Conservation (phyloP, 2,329 filamentous ascomycete species). For the Curvularia hawaiiensis region DNA sequence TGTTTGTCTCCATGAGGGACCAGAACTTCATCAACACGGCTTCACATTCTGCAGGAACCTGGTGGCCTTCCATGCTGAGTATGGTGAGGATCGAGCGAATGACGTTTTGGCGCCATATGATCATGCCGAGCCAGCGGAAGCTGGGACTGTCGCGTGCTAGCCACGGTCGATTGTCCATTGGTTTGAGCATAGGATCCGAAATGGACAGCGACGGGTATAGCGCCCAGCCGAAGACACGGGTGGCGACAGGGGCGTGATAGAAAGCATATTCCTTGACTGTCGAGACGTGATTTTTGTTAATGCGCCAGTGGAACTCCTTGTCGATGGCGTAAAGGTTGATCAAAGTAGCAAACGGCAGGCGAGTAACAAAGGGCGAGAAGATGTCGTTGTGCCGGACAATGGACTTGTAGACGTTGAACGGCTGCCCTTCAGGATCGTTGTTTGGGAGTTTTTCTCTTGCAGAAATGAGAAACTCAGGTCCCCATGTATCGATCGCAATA, state of each 20-base stretch:
- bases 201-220: slow-evolving; percentile 64
- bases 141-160: slow-evolving; percentile 59
- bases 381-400: slow-evolving; percentile 44
- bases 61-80: slow-evolving; percentile 64
- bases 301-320: slow-evolving; percentile 47
- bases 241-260: slow-evolving; percentile 60
- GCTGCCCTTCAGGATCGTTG: background rate
- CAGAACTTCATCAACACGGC: slow-evolving; percentile 66
- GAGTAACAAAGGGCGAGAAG: slow-evolving; percentile 42
- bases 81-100: slow-evolving; percentile 62
- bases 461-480: slow-evolving; percentile 11
- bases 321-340: slow-evolving; percentile 46
- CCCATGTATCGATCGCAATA: slow-evolving; percentile 29
- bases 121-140: slow-evolving; percentile 71
- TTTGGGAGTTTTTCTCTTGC: background rate
- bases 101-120: slow-evolving; percentile 54
- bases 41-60: slow-evolving; percentile 54
- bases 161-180: slow-evolving; percentile 45
- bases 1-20: slow-evolving; percentile 71
- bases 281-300: slow-evolving; percentile 59
- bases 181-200: slow-evolving; percentile 62
- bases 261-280: slow-evolving; percentile 62
- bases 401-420: slow-evolving; percentile 44
- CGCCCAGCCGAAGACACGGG: slow-evolving; percentile 64
- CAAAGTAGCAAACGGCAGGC: slow-evolving; percentile 30